Conservation (phyloP, 805 yeast genomes). For the Ogataea siamensis region DNA sequence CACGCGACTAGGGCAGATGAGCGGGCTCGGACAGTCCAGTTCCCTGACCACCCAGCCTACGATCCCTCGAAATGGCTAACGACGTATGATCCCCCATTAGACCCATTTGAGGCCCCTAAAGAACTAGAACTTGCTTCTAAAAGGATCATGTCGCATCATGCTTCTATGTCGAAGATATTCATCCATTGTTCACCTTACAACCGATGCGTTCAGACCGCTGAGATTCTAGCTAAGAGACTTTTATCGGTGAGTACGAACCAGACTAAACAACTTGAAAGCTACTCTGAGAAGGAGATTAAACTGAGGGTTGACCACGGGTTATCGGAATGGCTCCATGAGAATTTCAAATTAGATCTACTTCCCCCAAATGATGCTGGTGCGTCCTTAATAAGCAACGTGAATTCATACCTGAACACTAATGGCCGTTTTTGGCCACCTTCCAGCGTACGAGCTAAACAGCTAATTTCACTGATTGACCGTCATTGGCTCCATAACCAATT, state of each 20-base stretch:
- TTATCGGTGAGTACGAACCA: too few species aligned
- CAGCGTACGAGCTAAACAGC: too few species aligned
- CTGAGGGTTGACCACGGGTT: conserved; percentile 37
- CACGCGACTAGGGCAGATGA: conserved; percentile 33
- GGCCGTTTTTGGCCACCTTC: too few species aligned
- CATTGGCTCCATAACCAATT: conserved; percentile 36
- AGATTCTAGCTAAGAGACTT: conserved; percentile 24
- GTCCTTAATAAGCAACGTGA: conserved; percentile 38
- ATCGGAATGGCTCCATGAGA: conserved; percentile 44
- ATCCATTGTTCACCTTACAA: conserved; percentile 44
- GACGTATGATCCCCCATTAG: conserved; percentile 37
- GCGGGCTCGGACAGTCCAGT: not conserved
- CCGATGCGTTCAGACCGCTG: conserved; percentile 43
- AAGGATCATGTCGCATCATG: conserved; percentile 26
- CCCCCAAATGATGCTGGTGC: conserved; percentile 48
- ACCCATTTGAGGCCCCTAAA: conserved; percentile 20
- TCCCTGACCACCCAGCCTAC: not conserved
- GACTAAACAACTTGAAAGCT: too few species aligned
- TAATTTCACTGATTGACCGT: conserved; percentile 27
- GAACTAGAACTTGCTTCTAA: conserved; percentile 32
- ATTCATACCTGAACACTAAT: conserved; percentile 37
- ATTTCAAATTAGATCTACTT: conserved; percentile 37
- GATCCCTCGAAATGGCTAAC: conserved; percentile 35
- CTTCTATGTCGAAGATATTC: conserved; percentile 20
- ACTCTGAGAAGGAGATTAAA: too few species aligned